Evolutionary conservation across 2,329 filamentous ascomycete genomes (phyloP).

Genomic region (Botrytis aclada): DNA sequence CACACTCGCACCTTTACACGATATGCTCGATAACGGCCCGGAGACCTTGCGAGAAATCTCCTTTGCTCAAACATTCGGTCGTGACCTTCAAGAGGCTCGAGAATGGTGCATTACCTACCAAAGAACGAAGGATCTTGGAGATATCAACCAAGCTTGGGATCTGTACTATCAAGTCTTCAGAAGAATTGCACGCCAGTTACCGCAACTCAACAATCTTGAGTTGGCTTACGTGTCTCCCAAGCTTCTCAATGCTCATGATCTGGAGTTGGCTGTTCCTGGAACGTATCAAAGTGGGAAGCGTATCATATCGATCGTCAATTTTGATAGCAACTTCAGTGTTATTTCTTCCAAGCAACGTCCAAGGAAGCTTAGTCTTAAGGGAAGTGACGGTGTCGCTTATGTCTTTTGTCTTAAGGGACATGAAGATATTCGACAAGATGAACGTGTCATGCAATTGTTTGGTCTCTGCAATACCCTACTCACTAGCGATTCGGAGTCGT

Average conservation of each 20-base stretch:
- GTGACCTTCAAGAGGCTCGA: conserved; percentile 89
- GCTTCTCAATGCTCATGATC: conserved; percentile 76
- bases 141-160: conserved; percentile 98
- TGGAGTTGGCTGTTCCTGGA: conserved; percentile 93
- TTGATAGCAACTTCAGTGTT: conserved; percentile 85
- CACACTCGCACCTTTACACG: conserved; percentile 84
- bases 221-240: conserved; percentile 96
- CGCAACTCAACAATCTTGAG: conserved; percentile 88
- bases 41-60: conserved; percentile 95
- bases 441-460: conserved; percentile 99
- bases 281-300: conserved; percentile 79
- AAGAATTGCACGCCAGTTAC: conserved; percentile 88
- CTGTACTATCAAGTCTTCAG: conserved; percentile 98
- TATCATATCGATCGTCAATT: conserved; percentile 81
- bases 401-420: conserved; percentile 96
- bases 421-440: conserved; percentile 97
- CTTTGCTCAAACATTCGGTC: conserved; percentile 94
- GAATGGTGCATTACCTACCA: conserved; percentile 96
- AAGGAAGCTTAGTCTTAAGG: conserved; percentile 80
- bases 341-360: conserved; percentile 97
- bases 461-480: conserved; percentile 95
- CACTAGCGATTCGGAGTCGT: conserved; percentile 88
- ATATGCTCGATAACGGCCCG: conserved; percentile 83
- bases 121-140: conserved; percentile 82
- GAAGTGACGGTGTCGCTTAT: conserved; percentile 84